A percentile compares a stretch with the other conserved stretches of the same genome.
These are phyloP conservation scores for Cladosporium sp. DNA, from an alignment of 2,329 filamentous ascomycete genomes.

Conservation along the genomic window DNA sequence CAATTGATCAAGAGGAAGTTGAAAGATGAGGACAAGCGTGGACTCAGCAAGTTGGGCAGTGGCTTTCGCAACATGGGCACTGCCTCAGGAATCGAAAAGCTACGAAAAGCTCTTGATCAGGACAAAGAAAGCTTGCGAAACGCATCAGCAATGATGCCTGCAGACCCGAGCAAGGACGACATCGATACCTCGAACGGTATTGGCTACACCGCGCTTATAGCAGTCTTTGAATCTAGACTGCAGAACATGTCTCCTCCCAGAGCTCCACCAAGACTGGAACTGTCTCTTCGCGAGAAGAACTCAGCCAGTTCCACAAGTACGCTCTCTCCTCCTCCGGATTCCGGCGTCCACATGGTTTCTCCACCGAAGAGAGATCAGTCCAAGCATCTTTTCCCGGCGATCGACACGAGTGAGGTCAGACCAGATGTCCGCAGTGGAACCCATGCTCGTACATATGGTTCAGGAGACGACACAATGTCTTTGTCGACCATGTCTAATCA, in stretches of 20 bases:
- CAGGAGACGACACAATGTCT: background rate
- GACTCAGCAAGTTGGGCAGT: conserved; percentile 57
- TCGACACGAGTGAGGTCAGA: background rate
- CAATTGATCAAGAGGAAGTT: conserved; percentile 44
- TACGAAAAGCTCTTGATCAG: conserved; percentile 53
- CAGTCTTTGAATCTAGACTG: conserved; percentile 44
- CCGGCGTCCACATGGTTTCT: background rate
- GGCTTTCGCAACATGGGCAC: conserved; percentile 62
- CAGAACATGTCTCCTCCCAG: background rate
- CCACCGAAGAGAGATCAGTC: background rate
- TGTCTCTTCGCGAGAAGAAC: background rate
- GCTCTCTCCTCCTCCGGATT: background rate
- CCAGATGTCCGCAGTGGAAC: no score
- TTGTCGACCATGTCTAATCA: conserved; percentile 2
- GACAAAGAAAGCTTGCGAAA: conserved; percentile 56
- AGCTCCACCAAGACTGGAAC: background rate
- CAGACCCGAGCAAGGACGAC: conserved; percentile 57
- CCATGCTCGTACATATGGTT: no score
- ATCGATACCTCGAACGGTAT: conserved; percentile 55
- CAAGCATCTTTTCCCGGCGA: background rate
- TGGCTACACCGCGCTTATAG: conserved; percentile 63
- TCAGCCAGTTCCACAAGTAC: background rate
- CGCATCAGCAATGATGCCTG: conserved; percentile 36
- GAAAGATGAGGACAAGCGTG: conserved; percentile 55
- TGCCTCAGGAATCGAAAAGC: conserved; percentile 58